Base-by-base conservation (phyloP, 805 yeast species). In the Saccharomycopsis guyanensis region DNA sequence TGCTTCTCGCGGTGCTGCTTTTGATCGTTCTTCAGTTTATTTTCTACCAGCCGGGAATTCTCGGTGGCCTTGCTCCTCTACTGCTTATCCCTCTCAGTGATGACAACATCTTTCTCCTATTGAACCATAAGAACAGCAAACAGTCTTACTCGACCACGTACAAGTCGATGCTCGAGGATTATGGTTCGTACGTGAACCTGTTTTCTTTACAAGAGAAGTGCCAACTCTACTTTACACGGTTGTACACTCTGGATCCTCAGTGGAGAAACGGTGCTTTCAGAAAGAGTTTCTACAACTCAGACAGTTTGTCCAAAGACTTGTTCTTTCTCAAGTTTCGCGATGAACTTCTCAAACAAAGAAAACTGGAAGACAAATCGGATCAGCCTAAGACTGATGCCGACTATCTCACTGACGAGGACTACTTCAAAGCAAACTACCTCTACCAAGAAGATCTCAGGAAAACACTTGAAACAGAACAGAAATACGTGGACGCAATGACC, bases 181-280 rank as follows among this genome's bases (percentile, higher is more conserved):
- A 38, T 24, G 20, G 33, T 13, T n/a, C 19, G 15, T 18, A 16
- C 22, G 18, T 57, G 20, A 20, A 34, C 25, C 19, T 36, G 20
- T 37, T 51, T 39, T 36, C 48, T 32, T 40, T 49, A 8, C 46
- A 54, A 13, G 59, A 61, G 15, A 57, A 58, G 37, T 65, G 69
- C 36, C 45, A 55, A 22, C 39, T 56, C 1, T 65, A 63, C 53
- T 65, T 65, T 46, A 50, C 55, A 16, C 55, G 54, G 34, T 51
- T 64, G 13, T 44, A 57, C 33, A 39, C 46, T n/a, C 16, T 27
- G 19, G 54, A 57, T 20, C 49, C 53, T 2, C n/a, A 33, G 1
- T 59, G 64, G 63, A 29, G 46, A 3, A 46, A 54, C 10, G 43
- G 55, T 1, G 57, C 55, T 20, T 56, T 54, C 45, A 33, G 40